Evolutionary conservation across 1,284 basidiomycete species (phyloP).

Genomic region (Schizopora paradoxa): DNA sequence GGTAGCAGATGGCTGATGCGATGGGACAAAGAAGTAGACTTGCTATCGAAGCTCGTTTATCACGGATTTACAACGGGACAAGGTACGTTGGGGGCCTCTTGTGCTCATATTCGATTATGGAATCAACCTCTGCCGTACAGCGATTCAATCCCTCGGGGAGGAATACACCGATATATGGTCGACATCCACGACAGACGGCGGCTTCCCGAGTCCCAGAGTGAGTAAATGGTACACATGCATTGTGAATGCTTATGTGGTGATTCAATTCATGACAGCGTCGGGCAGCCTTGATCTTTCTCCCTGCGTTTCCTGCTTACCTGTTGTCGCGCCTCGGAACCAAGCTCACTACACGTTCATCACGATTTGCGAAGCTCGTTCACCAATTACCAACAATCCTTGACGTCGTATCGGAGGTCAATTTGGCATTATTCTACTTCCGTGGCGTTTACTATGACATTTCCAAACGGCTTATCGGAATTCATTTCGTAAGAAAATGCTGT

Average conservation of each 20-base stretch:
- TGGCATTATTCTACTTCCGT: slow-evolving; percentile 76
- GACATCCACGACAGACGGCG: slow-evolving; percentile 40
- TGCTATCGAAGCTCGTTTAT: slow-evolving; percentile 68
- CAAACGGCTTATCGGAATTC: no score
- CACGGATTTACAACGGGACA: slow-evolving; percentile 73
- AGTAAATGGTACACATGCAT: neutral
- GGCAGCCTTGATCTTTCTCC: slow-evolving; percentile 57
- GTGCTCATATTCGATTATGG: slow-evolving; percentile 15
- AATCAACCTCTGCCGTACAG: no score
- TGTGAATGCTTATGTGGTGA: neutral
- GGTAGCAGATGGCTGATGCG: slow-evolving; percentile 84
- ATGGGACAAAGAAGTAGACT: slow-evolving; percentile 77
- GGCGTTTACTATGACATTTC: slow-evolving; percentile 76
- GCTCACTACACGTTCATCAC: slow-evolving; percentile 31
- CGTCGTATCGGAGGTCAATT: slow-evolving; percentile 64
- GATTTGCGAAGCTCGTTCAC: slow-evolving; percentile 36
- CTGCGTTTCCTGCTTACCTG: slow-evolving; percentile 56
- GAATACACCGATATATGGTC: slow-evolving; percentile 89
- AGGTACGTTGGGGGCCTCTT: no score
- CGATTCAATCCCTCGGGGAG: slow-evolving; percentile 80
- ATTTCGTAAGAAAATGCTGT: slow-evolving; percentile 51
- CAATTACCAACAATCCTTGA: slow-evolving; percentile 45
- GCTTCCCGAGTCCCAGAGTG: slow-evolving; percentile 36
- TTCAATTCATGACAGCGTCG: slow-evolving; percentile 30
- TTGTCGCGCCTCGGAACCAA: slow-evolving; percentile 45